Base-by-base conservation (phyloP, 1,139 yeast species). In the Lodderomyces parapsilosis region DNA sequence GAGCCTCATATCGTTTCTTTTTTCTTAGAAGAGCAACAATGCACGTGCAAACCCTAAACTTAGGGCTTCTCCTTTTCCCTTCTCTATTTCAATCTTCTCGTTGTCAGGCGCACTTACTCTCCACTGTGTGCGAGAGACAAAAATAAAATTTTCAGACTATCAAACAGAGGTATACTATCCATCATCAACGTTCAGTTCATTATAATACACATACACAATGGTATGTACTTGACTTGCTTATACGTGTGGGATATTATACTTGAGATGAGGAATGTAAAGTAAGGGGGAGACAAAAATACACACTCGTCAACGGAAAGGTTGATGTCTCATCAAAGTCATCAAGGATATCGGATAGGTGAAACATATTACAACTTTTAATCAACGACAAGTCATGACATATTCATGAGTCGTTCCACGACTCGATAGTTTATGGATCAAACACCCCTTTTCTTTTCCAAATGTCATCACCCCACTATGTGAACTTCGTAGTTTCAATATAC, bases 151-250 rank as follows among this genome's bases (percentile, higher is more conserved):
- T 30, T 30, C 33, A 30, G 33, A 30, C 33, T 15, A 30, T 15
- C 19, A 30, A 30, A 15, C n/a, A 10, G 11, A 30, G 15, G 15
- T 18, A 3, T 28, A 6, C 14, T 19, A 14, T 7, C 9, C 33
- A 19, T n/a, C 20, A 36, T 36, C 38, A 36, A 27, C 40, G 36
- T 23, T 36, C 39, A 41, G 35, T 39, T 19, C 37, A 39, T 27
- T 25, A 36, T 9, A 27, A 24, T 27, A 39, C 17, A 35, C 38
- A 41, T 25, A 32, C 38, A 41, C 36, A 39, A 42, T 42, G 45
- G 44, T 38, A 41, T 41, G 43, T 41, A 37, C 3, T 30, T 22
- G 20, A 15, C 8, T 10, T 14, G 18, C 18, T 17, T 6, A 32
- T n/a, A 33, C 23, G 17, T 15, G 36, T 6, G 9, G 25, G 18